A percentile compares a stretch with the other conserved stretches of the same genome.
phyloP scores from a whole-genome alignment of 306 rosid genomes.

The Quercus gilva region DNA sequence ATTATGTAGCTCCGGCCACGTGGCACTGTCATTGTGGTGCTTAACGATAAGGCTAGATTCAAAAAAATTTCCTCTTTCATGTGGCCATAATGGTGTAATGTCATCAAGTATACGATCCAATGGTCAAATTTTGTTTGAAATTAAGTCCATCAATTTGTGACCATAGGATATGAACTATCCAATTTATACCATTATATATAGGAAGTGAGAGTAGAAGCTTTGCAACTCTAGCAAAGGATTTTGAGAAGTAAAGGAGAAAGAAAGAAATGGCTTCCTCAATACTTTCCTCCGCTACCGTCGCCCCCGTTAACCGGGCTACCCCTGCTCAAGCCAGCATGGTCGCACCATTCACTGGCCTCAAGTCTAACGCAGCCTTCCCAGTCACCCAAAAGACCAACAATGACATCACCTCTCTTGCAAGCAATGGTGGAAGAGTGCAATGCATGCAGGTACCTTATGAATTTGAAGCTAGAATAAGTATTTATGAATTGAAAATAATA shows the following conservation, averaged over 20 bases:
- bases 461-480: too few relatives aligned
- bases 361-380: constrained; percentile 53
- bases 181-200: constrained; percentile 33
- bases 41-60: constrained; percentile 49
- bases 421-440: constrained; percentile 71
- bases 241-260: neutral
- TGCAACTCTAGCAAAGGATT: constrained; percentile 9
- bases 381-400: constrained; percentile 51
- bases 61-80: constrained; percentile 18
- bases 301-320: constrained; percentile 46
- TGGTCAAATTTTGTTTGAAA: constrained; percentile 7
- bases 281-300: constrained; percentile 49
- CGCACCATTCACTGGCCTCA: constrained; percentile 72
- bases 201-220: constrained; percentile 4
- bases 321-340: constrained; percentile 57
- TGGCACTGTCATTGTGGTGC: constrained; percentile 45
- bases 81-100: constrained; percentile 36
- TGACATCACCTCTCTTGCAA: constrained; percentile 63
- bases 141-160: constrained; percentile 4
- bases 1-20: constrained; percentile 36
- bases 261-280: constrained; percentile 61
- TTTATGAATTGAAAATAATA: too few relatives aligned
- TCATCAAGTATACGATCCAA: constrained; percentile 30
- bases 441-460: constrained; percentile 54
- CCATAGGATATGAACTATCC: constrained; percentile 28